Base-by-base conservation (phyloP, 768 basidiomycete genomes). In the Cyathus striatus region DNA sequence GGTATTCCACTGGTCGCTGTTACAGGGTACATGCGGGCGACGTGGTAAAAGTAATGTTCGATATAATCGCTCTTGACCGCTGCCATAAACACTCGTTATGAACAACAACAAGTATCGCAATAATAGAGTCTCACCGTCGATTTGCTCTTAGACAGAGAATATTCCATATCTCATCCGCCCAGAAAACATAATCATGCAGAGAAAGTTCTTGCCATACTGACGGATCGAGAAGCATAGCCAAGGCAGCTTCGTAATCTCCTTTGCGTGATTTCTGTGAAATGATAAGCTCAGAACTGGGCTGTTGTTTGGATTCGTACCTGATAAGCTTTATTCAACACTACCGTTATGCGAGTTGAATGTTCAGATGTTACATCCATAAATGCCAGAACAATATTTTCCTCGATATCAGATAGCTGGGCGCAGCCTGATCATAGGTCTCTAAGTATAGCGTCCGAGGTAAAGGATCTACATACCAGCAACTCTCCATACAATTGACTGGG, bases 131-230 rank as follows among this genome's bases (percentile, higher is more conserved):
- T 32, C 56, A 86, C 89, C 82, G 75, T 42, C 90, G 79, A 45
- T 76, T 79, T 10, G 82, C 76, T 18, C 84, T 75, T 46, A 89
- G 59, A 10, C 72, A 73, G 21, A 92, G 66, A 41, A 87, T 75
- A 55, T 87, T 78, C 90, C 89, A 92, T 35, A 90, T 73, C 55
- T 83, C 76, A 38, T 71, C 67, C 16, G 84, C 80, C 90, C 90
- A 92, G 24, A 70, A 62, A n/a, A 66, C 63, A 57, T 86, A 86
- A 56, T 85, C 82, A 26, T 72, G 64, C 16, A 86, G 57, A 10
- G 72, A 71, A 37, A 92, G 62, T 5, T 82, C 78, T 2, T 70
- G 64, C 89, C 90, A 92, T 13, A 82, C 76, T 23, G 73, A 65
- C 1, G 85, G 81, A 44, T 85, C 78, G 9, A 91, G 64, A 10